A percentile compares a stretch with the other conserved stretches of the same genome.
Conservation (phyloP, 805 yeast genomes). For the Pichia kluyveri region DNA sequence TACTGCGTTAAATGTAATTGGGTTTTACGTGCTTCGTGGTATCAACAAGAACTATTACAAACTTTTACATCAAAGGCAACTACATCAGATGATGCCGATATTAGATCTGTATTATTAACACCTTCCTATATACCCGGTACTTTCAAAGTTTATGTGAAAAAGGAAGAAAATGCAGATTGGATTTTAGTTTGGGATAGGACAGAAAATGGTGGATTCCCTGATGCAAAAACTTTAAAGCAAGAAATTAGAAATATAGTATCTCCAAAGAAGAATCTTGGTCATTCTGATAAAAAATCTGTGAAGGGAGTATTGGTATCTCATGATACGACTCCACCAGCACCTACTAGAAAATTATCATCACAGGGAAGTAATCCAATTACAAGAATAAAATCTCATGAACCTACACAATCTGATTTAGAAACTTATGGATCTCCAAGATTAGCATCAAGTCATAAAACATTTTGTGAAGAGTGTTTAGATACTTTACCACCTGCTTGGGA, state of each 20-base stretch:
- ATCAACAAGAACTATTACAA: slow-evolving; percentile 73
- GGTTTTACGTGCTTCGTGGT: slow-evolving; percentile 87
- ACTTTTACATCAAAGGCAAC: slow-evolving; percentile 42
- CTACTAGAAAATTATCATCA: not conserved
- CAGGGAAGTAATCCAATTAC: not conserved
- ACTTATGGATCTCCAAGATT: slow-evolving; percentile 8
- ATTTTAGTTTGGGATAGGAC: slow-evolving; percentile 54
- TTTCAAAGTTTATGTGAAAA: slow-evolving; percentile 48
- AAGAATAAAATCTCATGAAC: not conserved
- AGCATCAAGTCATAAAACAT: slow-evolving; percentile 8
- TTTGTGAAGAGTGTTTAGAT: slow-evolving; percentile 22
- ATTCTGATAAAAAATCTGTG: slow-evolving; percentile 38
- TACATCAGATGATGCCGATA: slow-evolving; percentile 23
- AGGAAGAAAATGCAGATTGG: slow-evolving; percentile 19
- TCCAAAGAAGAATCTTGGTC: slow-evolving; percentile 52
- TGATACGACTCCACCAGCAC: not conserved
- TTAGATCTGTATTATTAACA: slow-evolving; percentile 44
- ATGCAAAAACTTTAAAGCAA: slow-evolving; percentile 68
- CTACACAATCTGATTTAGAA: not conserved
- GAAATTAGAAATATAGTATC: slow-evolving; percentile 50
- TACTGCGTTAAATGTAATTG: slow-evolving; percentile 83
- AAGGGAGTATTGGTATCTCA: not conserved
- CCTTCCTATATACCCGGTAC: slow-evolving; percentile 43
- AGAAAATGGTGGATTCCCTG: slow-evolving; percentile 71
- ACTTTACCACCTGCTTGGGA: slow-evolving; percentile 24